A percentile compares a stretch with the other conserved stretches of the same genome.
Evolutionary conservation across 2,329 filamentous ascomycete genomes (phyloP).

Genomic region (Uncinocarpus reesii): DNA sequence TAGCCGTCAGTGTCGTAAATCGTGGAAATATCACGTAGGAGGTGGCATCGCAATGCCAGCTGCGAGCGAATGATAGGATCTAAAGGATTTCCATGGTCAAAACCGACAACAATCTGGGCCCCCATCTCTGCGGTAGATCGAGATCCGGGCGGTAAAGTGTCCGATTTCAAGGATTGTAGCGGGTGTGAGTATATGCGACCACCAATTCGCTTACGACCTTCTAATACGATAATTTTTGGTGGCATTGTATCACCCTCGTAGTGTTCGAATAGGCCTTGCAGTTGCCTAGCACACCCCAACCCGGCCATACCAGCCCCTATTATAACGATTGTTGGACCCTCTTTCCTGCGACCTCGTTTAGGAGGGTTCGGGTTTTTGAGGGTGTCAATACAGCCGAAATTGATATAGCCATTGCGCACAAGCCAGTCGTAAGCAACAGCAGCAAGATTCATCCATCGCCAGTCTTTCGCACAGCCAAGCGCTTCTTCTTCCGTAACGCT

Average conservation of each 20-base stretch:
- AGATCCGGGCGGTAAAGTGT: constrained; percentile 44
- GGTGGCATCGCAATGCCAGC: constrained; percentile 74
- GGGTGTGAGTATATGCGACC: constrained; percentile 86
- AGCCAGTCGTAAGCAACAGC: constrained; percentile 89
- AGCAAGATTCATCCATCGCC: constrained; percentile 79
- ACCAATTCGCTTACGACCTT: constrained; percentile 77
- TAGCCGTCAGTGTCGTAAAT: constrained; percentile 63
- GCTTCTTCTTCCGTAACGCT: constrained; percentile 76
- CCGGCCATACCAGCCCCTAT: constrained; percentile 93
- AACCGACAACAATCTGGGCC: constrained; percentile 95
- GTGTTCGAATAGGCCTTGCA: constrained; percentile 76
- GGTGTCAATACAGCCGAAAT: constrained; percentile 83
- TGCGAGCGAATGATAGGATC: constrained; percentile 87
- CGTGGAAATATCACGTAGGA: constrained; percentile 67
- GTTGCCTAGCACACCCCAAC: constrained; percentile 78
- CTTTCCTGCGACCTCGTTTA: constrained; percentile 36
- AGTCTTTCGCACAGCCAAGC: constrained; percentile 77
- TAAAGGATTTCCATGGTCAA: constrained; percentile 87
- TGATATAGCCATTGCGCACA: constrained; percentile 82
- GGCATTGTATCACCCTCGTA: constrained; percentile 58
- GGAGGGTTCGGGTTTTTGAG: constrained; percentile 36
- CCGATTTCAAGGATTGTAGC: constrained; percentile 48
- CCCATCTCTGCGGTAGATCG: constrained; percentile 87
- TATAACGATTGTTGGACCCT: constrained; percentile 66
- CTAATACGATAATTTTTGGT: constrained; percentile 68